Conservation (phyloP, 768 basidiomycete species). For the Austroboletus festivus region DNA sequence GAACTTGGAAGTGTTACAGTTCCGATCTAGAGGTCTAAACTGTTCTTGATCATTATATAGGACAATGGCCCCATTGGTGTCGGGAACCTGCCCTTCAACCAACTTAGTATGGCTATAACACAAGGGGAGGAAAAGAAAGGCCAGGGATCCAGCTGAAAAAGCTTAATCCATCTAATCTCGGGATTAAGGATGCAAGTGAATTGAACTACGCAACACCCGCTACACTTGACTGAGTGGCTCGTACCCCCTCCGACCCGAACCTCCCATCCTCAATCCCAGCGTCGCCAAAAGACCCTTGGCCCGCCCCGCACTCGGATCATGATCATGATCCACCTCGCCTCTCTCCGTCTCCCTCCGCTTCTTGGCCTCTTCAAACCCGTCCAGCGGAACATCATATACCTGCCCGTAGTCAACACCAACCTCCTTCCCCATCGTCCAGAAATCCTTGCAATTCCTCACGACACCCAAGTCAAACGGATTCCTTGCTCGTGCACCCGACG, state of each 20-base stretch:
- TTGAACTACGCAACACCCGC: neutral
- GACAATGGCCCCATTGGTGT: too few species aligned
- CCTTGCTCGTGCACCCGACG: constrained; percentile 50
- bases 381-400: constrained; percentile 84
- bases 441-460: constrained; percentile 82
- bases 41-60: too few species aligned
- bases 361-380: constrained; percentile 80
- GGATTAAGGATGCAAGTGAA: too few species aligned
- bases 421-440: constrained; percentile 86
- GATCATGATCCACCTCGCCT: constrained; percentile 39
- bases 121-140: too few species aligned
- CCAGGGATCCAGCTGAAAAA: too few species aligned
- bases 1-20: too few species aligned
- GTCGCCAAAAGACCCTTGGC: constrained; percentile 38
- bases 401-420: constrained; percentile 88
- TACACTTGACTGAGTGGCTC: constrained; percentile 34
- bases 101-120: too few species aligned
- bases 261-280: constrained; percentile 36
- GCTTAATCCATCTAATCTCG: too few species aligned
- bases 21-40: too few species aligned
- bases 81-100: too few species aligned
- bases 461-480: constrained; percentile 93
- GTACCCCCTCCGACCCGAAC: constrained; percentile 34
- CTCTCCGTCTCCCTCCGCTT: constrained; percentile 51
- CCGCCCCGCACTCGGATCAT: constrained; percentile 42